phyloP scores from a whole-genome alignment of 768 basidiomycete species.

The Tylopilus plumbeoviolaceoides region DNA sequence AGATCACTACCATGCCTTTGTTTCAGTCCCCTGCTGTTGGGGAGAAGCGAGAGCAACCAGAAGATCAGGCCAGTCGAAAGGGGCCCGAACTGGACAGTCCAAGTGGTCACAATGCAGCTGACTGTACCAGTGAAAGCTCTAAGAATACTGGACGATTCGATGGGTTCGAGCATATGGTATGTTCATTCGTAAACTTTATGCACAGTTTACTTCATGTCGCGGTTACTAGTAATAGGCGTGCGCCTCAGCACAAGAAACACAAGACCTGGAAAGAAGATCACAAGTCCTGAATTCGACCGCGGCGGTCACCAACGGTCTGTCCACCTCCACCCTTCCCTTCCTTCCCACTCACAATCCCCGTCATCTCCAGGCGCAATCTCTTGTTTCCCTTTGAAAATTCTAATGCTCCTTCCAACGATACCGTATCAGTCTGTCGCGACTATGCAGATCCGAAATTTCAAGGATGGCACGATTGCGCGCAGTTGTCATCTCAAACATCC shows the following conservation, averaged over 20 bases:
- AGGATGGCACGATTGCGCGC: constrained; percentile 99
- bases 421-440: constrained; percentile 98
- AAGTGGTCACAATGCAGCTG: constrained; percentile 1
- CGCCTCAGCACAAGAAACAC: constrained; percentile 73
- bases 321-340: not conserved
- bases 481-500: constrained; percentile 97
- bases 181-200: constrained; percentile 1
- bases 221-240: constrained; percentile 53
- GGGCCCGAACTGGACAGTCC: constrained; percentile 24
- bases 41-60: constrained; percentile 28
- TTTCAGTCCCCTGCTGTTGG: constrained; percentile 16
- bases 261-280: constrained; percentile 96
- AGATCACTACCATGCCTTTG: constrained; percentile 20
- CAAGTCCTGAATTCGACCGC: constrained; percentile 92
- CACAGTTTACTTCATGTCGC: not conserved
- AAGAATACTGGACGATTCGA: constrained; percentile 71
- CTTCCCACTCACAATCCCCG: not conserved
- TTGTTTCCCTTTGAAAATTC: constrained; percentile 98
- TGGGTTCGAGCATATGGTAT: too few species aligned
- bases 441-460: constrained; percentile 98
- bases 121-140: constrained; percentile 11
- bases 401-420: constrained; percentile 97
- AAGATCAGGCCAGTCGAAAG: constrained; percentile 26
- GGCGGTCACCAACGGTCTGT: constrained; percentile 95
- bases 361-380: constrained; percentile 83